Evolutionary conservation across 2,329 filamentous ascomycete genomes (phyloP).

Genomic region (Epichloe baconii): DNA sequence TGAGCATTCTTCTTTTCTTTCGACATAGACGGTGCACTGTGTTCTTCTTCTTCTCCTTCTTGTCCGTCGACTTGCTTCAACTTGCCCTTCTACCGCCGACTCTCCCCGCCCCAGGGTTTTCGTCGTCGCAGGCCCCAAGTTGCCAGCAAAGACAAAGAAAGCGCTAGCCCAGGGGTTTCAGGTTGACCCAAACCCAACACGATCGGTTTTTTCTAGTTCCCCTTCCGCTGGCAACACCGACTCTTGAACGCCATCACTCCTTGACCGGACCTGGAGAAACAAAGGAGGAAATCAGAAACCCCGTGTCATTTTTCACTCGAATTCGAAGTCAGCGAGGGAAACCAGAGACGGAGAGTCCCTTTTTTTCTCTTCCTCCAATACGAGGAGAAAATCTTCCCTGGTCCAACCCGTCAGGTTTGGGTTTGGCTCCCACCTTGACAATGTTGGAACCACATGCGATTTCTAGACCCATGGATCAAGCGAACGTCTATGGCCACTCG

Average conservation of each 20-base stretch:
- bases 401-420: neutral
- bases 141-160: too few relatives aligned
- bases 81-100: too few relatives aligned
- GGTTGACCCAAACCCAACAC: neutral
- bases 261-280: neutral
- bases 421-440: neutral
- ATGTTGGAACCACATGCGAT: constrained; percentile 22
- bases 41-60: too few relatives aligned
- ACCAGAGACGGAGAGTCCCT: neutral
- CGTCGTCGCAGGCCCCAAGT: too few relatives aligned
- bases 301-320: neutral
- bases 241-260: neutral
- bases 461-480: constrained; percentile 21
- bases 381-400: neutral
- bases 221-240: neutral
- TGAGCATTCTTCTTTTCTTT: too few relatives aligned
- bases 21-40: too few relatives aligned
- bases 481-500: constrained; percentile 36
- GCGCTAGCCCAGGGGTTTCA: neutral
- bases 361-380: neutral
- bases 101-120: too few relatives aligned
- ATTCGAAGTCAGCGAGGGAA: neutral
- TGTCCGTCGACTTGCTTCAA: too few relatives aligned
- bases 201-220: neutral
- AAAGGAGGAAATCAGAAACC: neutral